Evolutionary conservation across 108 stramenopile species (phyloP), one percentile per base, ranked within the genome.

Genomic region (Nannochloropsis salina): DNA sequence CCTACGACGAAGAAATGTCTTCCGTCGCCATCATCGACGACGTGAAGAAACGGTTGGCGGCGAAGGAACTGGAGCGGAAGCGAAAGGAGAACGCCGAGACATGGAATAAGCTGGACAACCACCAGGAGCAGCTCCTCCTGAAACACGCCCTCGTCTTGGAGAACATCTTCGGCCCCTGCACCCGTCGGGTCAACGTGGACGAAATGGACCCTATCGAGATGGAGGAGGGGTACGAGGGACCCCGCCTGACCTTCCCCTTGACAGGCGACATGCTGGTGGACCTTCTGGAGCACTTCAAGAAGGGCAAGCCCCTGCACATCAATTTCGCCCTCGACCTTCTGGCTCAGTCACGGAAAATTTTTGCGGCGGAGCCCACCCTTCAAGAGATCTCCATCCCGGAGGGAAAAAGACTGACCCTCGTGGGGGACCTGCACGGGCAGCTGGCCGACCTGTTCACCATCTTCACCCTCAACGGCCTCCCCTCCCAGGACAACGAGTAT

Each of bases 381-480:
- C 91, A 91, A 89, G 89, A 82, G 15, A 86, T 81, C 20, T 15
- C 41, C 2, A 86, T 90, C 18, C 41, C 41, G 11, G 85, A 90
- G 43, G 87, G 87, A 2, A 9, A 82, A 82, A 90, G 85, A 84
- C 87, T 90, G 80, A 90, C 91, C n/a, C 86, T 92, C 15, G 92
- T 92, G 15, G 93, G 93, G 5, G 93, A 93, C 89, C 86, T 92
- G 20, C 93, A 93, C 84, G 93, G 93, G 8, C 93, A 93, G 87
- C 92, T 93, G 43, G 84, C 88, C 8, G 93, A 93, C 83, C 88
- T 93, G 9, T 91, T 89, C 45, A 85, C 89, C 4, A 92, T 93
- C 80, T 92, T 93, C 83, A 91, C 89, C 74, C 88, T 88, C 85
- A 92, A 90, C 82, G 93, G 93, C 21, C 41, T 91, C 22, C 93